These are phyloP conservation scores for Orobanche coerulescens DNA, from an alignment of 257 asterid species.

Conservation along the genomic window DNA sequence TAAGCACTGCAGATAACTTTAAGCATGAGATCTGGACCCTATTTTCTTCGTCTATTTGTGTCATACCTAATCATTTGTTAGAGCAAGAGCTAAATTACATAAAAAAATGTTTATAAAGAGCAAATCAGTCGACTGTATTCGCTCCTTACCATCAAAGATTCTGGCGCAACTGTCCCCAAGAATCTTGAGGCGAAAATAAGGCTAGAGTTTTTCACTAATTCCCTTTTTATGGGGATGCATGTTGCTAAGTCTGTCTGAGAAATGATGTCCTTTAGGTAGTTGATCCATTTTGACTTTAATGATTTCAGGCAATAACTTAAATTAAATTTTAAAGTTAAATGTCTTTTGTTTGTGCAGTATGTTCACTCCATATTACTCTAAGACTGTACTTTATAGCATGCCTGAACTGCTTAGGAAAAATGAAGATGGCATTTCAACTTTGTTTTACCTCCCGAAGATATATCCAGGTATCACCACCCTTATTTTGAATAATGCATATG, in stretches of 20 bases:
- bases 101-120: slow-evolving; percentile 49
- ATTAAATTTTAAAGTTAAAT: slow-evolving; percentile 1
- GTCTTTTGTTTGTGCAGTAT: slow-evolving; percentile 49
- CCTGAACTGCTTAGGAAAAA: slow-evolving; percentile 80
- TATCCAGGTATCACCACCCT: slow-evolving; percentile 62
- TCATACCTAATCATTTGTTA: slow-evolving; percentile 4
- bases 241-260: slow-evolving; percentile 75
- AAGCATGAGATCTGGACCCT: too few relatives aligned
- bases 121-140: slow-evolving; percentile 76
- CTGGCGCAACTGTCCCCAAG: slow-evolving; percentile 79
- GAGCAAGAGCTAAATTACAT: slow-evolving; percentile 21
- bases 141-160: slow-evolving; percentile 77
- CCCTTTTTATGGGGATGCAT: slow-evolving; percentile 98
- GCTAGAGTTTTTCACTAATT: slow-evolving; percentile 81
- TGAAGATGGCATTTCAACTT: slow-evolving; percentile 95
- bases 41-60: slow-evolving; percentile 7
- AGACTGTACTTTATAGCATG: slow-evolving; percentile 97
- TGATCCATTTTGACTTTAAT: slow-evolving; percentile 2
- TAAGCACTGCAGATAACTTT: too few relatives aligned
- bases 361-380: slow-evolving; percentile 94
- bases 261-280: slow-evolving; percentile 87
- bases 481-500: slow-evolving; percentile 15
- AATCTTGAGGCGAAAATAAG: slow-evolving; percentile 96
- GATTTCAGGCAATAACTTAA: neutral
- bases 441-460: slow-evolving; percentile 95